Conservation (phyloP, 257 asterid genomes). For the Ophiorrhiza pumila region DNA sequence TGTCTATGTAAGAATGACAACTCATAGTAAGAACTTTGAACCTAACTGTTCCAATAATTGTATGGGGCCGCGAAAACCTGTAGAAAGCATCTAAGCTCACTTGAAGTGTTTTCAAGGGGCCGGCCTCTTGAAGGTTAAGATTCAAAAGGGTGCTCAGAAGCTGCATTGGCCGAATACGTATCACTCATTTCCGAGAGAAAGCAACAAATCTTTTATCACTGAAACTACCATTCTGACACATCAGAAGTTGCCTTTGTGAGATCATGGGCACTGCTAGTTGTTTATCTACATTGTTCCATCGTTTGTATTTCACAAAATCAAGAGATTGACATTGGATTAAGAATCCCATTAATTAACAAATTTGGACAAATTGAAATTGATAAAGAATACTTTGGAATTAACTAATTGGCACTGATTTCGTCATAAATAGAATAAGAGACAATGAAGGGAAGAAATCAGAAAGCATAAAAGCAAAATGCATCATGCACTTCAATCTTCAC, state of each 20-base stretch:
- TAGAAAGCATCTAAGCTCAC: conserved; percentile 62
- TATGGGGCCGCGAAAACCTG: conserved; percentile 90
- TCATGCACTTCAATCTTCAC: not conserved
- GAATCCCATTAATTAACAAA: not conserved
- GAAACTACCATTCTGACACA: conserved; percentile 22
- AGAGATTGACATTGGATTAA: not conserved
- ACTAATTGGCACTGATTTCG: not conserved
- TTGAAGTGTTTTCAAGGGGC: conserved; percentile 39
- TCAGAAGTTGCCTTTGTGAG: conserved; percentile 31
- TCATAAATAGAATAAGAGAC: not conserved
- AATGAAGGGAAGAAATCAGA: not conserved
- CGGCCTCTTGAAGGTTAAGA: conserved; percentile 52
- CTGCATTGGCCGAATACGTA: conserved; percentile 35
- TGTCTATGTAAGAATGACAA: not conserved
- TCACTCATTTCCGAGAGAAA: conserved; percentile 16
- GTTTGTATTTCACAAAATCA: conserved; percentile 38
- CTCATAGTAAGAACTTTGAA: conserved; percentile 10
- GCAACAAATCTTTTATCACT: conserved; percentile 28
- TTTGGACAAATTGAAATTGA: no score
- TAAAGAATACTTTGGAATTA: no score
- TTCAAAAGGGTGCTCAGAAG: conserved; percentile 55
- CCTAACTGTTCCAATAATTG: conserved; percentile 89
- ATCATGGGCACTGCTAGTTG: conserved; percentile 25
- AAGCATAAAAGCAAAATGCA: not conserved
- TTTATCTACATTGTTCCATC: conserved; percentile 32